Evolutionary conservation across 75 land plant species (phyloP).

Genomic region (Larix kaempferi): DNA sequence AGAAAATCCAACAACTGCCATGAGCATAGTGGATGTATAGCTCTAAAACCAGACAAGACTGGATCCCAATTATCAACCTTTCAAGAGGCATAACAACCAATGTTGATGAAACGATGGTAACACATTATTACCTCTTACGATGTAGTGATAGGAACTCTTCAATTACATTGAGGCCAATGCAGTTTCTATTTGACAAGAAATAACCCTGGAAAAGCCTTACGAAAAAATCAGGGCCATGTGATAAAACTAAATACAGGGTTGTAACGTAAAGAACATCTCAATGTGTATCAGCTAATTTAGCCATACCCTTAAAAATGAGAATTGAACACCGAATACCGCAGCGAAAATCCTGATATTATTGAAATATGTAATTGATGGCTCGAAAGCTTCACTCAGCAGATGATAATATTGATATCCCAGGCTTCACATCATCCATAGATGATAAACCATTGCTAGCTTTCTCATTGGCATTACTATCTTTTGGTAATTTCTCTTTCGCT

Average conservation of each 20-base stretch:
- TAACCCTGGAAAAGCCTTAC: slow-evolving; percentile 11
- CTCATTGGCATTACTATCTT: slow-evolving; percentile 10
- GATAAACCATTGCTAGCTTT: slow-evolving; percentile 2
- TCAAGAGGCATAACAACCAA: not conserved
- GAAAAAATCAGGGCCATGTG: slow-evolving; percentile 10
- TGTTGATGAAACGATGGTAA: not conserved
- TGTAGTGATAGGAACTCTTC: not conserved
- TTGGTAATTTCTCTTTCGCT: slow-evolving; percentile 40
- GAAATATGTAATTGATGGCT: not conserved
- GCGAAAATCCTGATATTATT: not conserved
- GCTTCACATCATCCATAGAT: not conserved
- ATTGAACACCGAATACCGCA: not conserved
- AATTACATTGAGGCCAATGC: slow-evolving; percentile 1
- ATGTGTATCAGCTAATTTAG: slow-evolving; percentile 2
- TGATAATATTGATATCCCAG: not conserved
- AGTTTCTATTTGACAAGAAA: slow-evolving; percentile 4
- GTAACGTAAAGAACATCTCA: not conserved
- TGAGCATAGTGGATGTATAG: slow-evolving; percentile 7
- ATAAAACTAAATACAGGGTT: slow-evolving; percentile 4
- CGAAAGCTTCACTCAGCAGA: not conserved
- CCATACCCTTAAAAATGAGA: slow-evolving; percentile 4
- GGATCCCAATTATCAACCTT: slow-evolving; percentile 7
- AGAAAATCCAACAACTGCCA: slow-evolving; percentile 8
- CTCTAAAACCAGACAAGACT: not conserved
- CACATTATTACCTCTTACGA: not conserved